Base-by-base conservation (phyloP, 1,139 yeast species). In the Casaregolazyma suthepensis region DNA sequence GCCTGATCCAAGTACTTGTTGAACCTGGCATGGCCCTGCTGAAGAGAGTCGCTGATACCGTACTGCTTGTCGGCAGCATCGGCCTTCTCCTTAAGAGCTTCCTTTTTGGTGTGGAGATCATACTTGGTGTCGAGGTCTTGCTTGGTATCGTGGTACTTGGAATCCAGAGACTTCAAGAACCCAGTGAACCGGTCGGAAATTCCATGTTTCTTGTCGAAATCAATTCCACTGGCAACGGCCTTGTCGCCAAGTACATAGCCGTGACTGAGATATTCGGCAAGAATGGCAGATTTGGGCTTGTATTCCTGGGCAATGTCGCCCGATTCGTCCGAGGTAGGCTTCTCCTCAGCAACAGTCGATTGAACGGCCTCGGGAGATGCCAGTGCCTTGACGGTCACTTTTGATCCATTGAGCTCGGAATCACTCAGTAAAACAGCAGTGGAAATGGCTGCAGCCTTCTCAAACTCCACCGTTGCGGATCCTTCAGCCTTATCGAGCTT, bases 361-460 rank as follows among this genome's bases (percentile, higher is more conserved):
- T 64, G 59, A 54, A 71, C 70, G 53, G 63, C 59, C 52, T 70
- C 71, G 35, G 60, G 63, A 15, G 59, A 56, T 43, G 57, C 61
- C 20, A 66, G 53, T 17, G 63, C 64, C 17, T 60, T 73, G 42
- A 85, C 85, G 46, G 68, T 66, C 48, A 85, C 80, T 31, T 76
- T 72, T 52, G 71, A 67, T 10, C 85, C 85, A 50, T 81, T 87
- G 52, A 86, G 76, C 66, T 84, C 89, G 3, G 93, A 90, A 51
- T 87, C 91, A 59, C 84, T 80, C 55, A 87, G 73, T 55, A 87
- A 73, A 29, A 85, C 67, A 0, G 95, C 94, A n/a, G 93, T 86
- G 46, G 81, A 75, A 53, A 84, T 78, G 1, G 94, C 95, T 58
- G 80, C 78, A 10, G 78, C 72, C 57, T 76, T 77, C 53, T 75